phyloP scores from a whole-genome alignment of 108 stramenopile genomes.

The Nitzschia inconspicua region DNA sequence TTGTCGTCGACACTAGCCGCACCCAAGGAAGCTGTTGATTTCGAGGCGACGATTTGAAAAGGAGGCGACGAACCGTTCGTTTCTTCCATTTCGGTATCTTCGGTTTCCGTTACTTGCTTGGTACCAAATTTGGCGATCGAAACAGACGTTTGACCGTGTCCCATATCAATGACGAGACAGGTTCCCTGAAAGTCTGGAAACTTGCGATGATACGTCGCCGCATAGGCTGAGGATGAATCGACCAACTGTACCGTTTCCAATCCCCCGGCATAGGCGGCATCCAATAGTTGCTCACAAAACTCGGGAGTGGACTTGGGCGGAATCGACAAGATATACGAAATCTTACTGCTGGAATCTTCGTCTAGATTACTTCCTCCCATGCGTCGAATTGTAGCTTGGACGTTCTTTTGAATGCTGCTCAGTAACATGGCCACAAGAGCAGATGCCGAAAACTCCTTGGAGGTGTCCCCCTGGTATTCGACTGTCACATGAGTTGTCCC shows the following conservation, averaged over 20 bases:
- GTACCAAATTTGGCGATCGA: slow-evolving; percentile 24
- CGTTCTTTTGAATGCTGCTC: slow-evolving; percentile 30
- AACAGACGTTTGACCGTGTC: slow-evolving; percentile 39
- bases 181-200: slow-evolving; percentile 24
- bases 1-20: slow-evolving; percentile 36
- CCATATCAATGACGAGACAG: slow-evolving; percentile 47
- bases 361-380: neutral
- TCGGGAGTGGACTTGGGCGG: slow-evolving; percentile 13
- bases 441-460: slow-evolving; percentile 11
- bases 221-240: slow-evolving; percentile 17
- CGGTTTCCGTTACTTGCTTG: neutral
- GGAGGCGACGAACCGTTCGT: neutral
- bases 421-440: slow-evolving; percentile 44
- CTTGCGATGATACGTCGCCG: slow-evolving; percentile 28
- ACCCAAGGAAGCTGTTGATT: slow-evolving; percentile 20
- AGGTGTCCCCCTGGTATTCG: slow-evolving; percentile 10
- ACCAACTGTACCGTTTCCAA: slow-evolving; percentile 19
- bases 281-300: slow-evolving; percentile 23
- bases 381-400: slow-evolving; percentile 14
- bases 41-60: neutral
- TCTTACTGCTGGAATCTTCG: neutral
- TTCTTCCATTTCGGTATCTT: slow-evolving; percentile 3
- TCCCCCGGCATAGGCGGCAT: slow-evolving; percentile 45
- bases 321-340: slow-evolving; percentile 33
- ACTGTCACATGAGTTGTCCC: neutral